Percentiles rank a stretch among this genome's conserved stretches.
These are phyloP conservation scores for Pueraria montana DNA, from an alignment of 306 rosid species.

Conservation along the genomic window DNA sequence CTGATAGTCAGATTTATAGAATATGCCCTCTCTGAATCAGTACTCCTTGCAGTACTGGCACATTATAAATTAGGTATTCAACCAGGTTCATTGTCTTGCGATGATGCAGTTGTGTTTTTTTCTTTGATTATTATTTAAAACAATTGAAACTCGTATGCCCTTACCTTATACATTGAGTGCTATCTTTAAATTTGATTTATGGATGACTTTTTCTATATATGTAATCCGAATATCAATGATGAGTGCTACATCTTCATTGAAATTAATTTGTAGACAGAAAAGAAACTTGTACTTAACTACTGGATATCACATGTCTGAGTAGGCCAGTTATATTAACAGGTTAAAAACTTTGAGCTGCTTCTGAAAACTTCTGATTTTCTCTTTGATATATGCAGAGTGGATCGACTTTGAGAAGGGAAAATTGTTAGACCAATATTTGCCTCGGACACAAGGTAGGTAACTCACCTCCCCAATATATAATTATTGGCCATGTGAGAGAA, in stretches of 20 bases:
- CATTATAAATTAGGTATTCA: not conserved
- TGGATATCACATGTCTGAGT: not conserved
- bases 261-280: not conserved
- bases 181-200: not conserved
- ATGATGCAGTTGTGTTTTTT: not conserved
- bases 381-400: not conserved
- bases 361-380: not conserved
- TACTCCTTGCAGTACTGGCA: not conserved
- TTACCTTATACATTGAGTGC: not conserved
- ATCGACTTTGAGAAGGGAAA: not conserved
- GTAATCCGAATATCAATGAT: conserved; percentile 2
- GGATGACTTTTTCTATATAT: not conserved
- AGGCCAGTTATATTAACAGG: not conserved
- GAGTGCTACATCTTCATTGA: not conserved
- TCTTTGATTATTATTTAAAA: not conserved
- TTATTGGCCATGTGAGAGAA: not conserved
- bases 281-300: not conserved
- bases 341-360: not conserved
- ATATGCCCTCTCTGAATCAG: not conserved
- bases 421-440: not conserved
- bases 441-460: not conserved
- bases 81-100: not conserved
- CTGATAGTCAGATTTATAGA: not conserved
- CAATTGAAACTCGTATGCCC: not conserved
- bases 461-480: not conserved